phyloP scores from a whole-genome alignment of 441 rosid genomes.

The Geranium incanum region DNA sequence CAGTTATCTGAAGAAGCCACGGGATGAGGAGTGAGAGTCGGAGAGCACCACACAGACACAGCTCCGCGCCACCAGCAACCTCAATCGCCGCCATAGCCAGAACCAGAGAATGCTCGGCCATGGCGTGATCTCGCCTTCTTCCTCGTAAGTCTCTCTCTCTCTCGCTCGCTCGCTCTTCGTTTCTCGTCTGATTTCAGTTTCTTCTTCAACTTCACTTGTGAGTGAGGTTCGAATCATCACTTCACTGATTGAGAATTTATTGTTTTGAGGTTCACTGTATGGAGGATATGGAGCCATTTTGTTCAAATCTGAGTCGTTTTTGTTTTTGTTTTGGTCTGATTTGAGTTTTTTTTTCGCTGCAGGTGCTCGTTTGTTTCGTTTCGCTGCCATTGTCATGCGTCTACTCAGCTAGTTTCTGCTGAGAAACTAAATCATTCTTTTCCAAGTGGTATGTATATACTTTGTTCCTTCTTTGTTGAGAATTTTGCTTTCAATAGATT shows the following conservation, averaged over 20 bases:
- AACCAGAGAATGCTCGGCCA: conserved; percentile 21
- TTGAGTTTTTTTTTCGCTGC: conserved; percentile 13
- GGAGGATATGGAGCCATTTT: not conserved
- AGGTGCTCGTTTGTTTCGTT: conserved; percentile 38
- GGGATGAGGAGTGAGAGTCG: not conserved
- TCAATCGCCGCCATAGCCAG: not conserved
- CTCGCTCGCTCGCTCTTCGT: not conserved
- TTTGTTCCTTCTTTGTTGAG: not conserved
- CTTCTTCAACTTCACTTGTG: not conserved
- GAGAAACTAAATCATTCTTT: conserved; percentile 26
- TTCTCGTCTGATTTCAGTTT: not conserved
- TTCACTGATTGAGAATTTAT: not conserved
- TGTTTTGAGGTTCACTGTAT: not conserved
- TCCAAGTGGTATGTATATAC: conserved; percentile 25
- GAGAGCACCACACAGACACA: conserved; percentile 2
- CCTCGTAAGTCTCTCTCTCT: not conserved
- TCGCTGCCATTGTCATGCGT: conserved; percentile 27
- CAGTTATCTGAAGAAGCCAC: not conserved
- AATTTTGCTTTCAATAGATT: not conserved
- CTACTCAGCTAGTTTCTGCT: conserved; percentile 31
- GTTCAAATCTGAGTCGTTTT: not conserved
- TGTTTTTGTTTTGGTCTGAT: conserved; percentile 6
- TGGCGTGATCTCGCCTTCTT: conserved; percentile 8
- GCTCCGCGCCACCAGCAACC: not conserved
- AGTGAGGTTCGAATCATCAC: not conserved